These are phyloP conservation scores for Truncatella angustata DNA, from an alignment of 2,329 filamentous ascomycete species.

Conservation along the genomic window DNA sequence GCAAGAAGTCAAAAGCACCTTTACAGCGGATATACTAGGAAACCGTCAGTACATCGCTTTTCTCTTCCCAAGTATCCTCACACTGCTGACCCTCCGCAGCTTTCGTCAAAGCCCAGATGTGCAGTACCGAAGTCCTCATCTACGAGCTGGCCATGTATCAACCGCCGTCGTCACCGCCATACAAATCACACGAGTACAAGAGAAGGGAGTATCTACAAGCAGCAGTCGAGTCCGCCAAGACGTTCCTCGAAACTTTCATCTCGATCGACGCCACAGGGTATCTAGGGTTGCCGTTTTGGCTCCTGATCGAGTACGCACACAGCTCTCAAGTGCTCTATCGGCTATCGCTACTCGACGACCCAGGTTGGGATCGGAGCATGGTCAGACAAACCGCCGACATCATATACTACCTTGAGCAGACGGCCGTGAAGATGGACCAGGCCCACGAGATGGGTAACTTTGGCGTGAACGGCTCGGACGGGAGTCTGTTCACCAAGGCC, in stretches of 20 bases:
- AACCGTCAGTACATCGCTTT: conserved; percentile 24
- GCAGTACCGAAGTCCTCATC: conserved; percentile 34
- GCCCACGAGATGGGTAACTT: conserved; percentile 17
- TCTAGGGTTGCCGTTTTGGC: conserved; percentile 20
- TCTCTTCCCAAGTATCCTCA: not conserved
- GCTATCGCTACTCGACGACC: conserved; percentile 24
- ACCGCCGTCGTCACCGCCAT: conserved; percentile 11
- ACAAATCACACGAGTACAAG: conserved; percentile 4
- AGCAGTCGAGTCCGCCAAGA: conserved; percentile 20
- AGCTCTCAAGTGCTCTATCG: conserved; percentile 26
- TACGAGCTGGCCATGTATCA: conserved; percentile 32
- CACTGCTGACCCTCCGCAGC: conserved; percentile 21
- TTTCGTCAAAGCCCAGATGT: conserved; percentile 31
- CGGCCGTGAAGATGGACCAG: conserved; percentile 16
- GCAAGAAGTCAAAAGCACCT: conserved; percentile 19
- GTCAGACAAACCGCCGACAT: conserved; percentile 19
- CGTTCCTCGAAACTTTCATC: conserved; percentile 22
- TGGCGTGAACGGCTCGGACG: conserved; percentile 13
- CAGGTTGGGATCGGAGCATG: conserved; percentile 23
- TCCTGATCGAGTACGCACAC: conserved; percentile 24
- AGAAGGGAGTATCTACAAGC: conserved; percentile 22
- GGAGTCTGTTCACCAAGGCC: conserved; percentile 1
- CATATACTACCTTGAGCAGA: conserved; percentile 17
- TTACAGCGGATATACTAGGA: conserved; percentile 22
- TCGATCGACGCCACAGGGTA: conserved; percentile 17